A percentile compares a stretch with the other conserved stretches of the same genome.
Conservation (phyloP, 192 early-diverging fungal genomes). For the Chytriomyces hyalinus region DNA sequence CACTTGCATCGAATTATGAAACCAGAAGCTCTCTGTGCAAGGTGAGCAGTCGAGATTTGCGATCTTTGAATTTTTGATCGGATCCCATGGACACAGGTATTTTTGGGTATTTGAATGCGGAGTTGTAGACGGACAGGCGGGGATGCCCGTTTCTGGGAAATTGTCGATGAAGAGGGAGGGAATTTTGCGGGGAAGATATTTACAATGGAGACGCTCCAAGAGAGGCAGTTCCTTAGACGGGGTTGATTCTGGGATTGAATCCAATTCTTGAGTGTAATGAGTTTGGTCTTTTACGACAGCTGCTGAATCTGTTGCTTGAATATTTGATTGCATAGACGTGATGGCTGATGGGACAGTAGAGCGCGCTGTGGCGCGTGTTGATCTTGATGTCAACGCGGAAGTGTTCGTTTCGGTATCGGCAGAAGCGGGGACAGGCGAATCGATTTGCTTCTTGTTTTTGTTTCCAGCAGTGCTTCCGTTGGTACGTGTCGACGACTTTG, state of each 20-base stretch:
- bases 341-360: background rate
- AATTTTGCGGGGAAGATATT: background rate
- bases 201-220: background rate
- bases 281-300: too few relatives aligned
- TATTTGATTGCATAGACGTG: background rate
- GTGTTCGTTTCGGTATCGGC: too few relatives aligned
- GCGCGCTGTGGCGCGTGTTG: background rate
- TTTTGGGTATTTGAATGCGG: background rate
- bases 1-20: slow-evolving; percentile 5
- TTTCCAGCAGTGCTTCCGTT: too few relatives aligned
- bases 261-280: too few relatives aligned
- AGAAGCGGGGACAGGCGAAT: too few relatives aligned
- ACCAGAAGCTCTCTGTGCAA: slow-evolving; percentile 10
- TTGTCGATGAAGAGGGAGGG: background rate
- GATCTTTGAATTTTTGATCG: background rate
- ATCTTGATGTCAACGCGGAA: background rate
- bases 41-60: background rate
- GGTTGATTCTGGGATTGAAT: background rate
- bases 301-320: background rate
- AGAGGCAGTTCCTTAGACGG: background rate
- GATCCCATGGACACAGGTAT: slow-evolving; percentile 20
- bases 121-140: slow-evolving; percentile 9
- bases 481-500: too few relatives aligned
- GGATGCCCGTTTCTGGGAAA: background rate
- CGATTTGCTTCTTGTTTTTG: too few relatives aligned